Base-by-base conservation (phyloP, 2,329 filamentous ascomycete genomes). In the Aspergillus puulaauensis region DNA sequence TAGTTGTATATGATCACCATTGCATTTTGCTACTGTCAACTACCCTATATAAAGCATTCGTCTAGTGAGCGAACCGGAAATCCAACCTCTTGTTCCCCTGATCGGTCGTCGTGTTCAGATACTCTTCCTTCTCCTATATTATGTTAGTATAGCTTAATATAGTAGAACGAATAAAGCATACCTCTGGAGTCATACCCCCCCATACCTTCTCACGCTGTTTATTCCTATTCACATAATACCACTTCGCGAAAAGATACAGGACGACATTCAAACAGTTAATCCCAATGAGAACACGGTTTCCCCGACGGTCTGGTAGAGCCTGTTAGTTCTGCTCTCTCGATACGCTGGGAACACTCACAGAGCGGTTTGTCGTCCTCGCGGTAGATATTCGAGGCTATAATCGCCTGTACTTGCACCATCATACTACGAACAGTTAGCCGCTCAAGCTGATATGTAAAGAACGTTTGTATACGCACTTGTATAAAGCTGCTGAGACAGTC, bases 81-180 rank as follows among this genome's bases (percentile, higher is more conserved):
- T 85, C 82, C 54, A 83, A 67, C 48, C 82, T 75, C 70, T 84
- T 81, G 57, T 78, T 78, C 0, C 83, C 83, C 65, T 83, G 74
- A 57, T 85, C 82, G 4, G 70, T 79, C 0, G 80, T 82, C 27
- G 77, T 81, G 35, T 76, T 64, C 3, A 81, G 58, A 58, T 85
- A 85, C 1, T 78, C 67, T 27, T 77, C 73, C 67, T 79, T 76
- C 68, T 84, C 75, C 64, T 80, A 21, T 35, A 23, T 2, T 12
- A 33, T 31, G 31, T 49, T 12, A 37, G 35, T 43, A 17, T 19
- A 27, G 11, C n/a, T 35, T 14, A 39, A 14, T 41, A 39, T 27
- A 50, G 19, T 31, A 6, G 3, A 31, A 11, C 21, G 3, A 17
- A 8, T n/a, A 9, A 19, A 2, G 5, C 19, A 8, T 15, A 49